phyloP scores from a whole-genome alignment of 1,284 basidiomycete species.

The Leucoagaricus sp. region DNA sequence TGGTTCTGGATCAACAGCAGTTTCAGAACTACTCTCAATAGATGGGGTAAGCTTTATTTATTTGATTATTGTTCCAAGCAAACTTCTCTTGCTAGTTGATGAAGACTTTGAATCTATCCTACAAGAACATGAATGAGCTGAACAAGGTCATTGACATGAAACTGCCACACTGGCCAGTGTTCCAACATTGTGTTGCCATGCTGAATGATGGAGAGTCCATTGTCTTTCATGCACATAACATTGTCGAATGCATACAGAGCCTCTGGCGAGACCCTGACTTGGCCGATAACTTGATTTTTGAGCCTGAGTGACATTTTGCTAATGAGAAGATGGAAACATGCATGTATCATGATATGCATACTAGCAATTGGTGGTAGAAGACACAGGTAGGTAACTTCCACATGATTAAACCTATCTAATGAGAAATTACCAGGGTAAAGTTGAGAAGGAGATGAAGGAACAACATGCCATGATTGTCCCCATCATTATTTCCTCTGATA shows the following conservation, averaged over 20 bases:
- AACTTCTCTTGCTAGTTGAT: conserved; percentile 18
- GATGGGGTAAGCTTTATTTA: conserved; percentile 30
- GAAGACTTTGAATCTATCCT: conserved; percentile 22
- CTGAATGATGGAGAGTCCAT: conserved; percentile 24
- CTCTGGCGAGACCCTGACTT: conserved; percentile 25
- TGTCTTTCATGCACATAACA: conserved; percentile 27
- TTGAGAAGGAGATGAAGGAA: conserved; percentile 20
- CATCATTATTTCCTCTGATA: conserved; percentile 41
- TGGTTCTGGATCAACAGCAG: conserved; percentile 30
- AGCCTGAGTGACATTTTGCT: conserved; percentile 8
- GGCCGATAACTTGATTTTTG: conserved; percentile 11
- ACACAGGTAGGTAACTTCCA: conserved; percentile 18
- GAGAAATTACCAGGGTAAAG: conserved; percentile 18
- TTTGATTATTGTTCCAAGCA: too few species aligned
- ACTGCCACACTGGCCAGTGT: conserved; percentile 25
- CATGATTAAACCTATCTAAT: neutral
- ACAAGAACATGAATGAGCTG: conserved; percentile 20
- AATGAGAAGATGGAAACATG: neutral
- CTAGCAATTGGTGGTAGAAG: conserved; percentile 27
- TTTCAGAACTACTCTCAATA: conserved; percentile 30
- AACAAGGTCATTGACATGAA: conserved; percentile 25
- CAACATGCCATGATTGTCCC: conserved; percentile 37
- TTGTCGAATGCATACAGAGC: conserved; percentile 25
- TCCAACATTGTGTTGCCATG: conserved; percentile 23
- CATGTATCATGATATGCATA: conserved; percentile 24